Evolutionary conservation across 1,284 basidiomycete species (phyloP).

Genomic region (Cryptococcus sp.): DNA sequence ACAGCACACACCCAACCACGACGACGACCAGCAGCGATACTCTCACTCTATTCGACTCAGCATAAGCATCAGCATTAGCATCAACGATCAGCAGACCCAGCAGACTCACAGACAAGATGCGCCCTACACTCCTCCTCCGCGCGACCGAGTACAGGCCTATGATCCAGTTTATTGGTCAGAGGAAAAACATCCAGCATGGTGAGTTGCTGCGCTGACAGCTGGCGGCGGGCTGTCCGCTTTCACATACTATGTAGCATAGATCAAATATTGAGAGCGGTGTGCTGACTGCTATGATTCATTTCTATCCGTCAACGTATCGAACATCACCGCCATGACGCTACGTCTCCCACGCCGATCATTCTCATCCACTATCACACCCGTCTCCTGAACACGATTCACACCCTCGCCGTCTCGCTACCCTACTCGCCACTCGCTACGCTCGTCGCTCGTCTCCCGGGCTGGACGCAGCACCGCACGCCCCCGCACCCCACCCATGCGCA

Average conservation of each 20-base stretch:
- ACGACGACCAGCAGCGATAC: background rate
- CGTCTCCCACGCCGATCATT: constrained; percentile 5
- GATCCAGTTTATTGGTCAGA: constrained; percentile 76
- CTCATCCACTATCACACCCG: constrained; percentile 11
- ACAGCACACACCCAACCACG: background rate
- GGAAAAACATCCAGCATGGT: constrained; percentile 63
- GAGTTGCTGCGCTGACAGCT: constrained; percentile 29
- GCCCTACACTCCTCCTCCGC: constrained; percentile 29
- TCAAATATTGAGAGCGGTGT: too few species aligned
- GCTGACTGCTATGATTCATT: too few species aligned
- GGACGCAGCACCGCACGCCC: constrained; percentile 60
- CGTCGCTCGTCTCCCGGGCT: background rate
- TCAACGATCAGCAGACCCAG: background rate
- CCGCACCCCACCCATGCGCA: constrained; percentile 74
- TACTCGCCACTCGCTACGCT: too few species aligned
- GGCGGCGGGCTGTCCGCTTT: too few species aligned
- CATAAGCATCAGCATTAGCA: background rate
- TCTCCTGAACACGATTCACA: too few species aligned
- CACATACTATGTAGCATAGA: too few species aligned
- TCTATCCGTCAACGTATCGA: too few species aligned
- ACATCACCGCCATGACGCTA: background rate
- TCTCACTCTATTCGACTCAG: background rate
- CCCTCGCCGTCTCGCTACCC: too few species aligned
- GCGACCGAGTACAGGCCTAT: constrained; percentile 60
- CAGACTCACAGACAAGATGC: constrained; percentile 26